Base-by-base conservation (phyloP, 441 rosid species). In the Populus hybrid region DNA sequence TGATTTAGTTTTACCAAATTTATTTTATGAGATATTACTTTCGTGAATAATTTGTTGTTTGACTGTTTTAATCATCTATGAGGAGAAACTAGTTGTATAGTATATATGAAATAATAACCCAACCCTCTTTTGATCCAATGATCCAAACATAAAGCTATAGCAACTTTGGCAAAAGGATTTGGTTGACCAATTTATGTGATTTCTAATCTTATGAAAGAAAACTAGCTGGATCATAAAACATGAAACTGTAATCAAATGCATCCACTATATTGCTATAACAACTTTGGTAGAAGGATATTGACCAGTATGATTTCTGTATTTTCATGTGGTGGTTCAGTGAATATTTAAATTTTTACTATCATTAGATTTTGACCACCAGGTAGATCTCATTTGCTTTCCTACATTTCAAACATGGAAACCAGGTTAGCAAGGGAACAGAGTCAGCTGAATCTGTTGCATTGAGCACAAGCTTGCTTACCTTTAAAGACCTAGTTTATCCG, bases 391-490 rank as follows among this genome's bases (percentile, higher is more conserved):
- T 23, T 38, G 50, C 50, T 73, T 78, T 66, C 64, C 61, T 59
- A 66, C 40, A 53, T 77, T 10, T 72, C 14, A 10, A 35, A 66
- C 40, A 57, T 74, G 79, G 74, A 72, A 77, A 77, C 89, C 90
- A 88, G 93, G 81, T 77, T 80, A 84, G 81, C 78, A 66, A 75
- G 78, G 85, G 84, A 77, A 85, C 71, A 70, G 85, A 69, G 81
- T 81, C 91, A 20, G 70, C 46, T 28, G 92, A 90, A 85, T 87
- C 85, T 16, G 75, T 77, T 61, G 82, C 89, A 68, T 71, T 91
- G 85, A 83, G 80, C 40, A 93, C 93, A 64, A 92, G 86, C 86
- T 87, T 96, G 88, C 92, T 96, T 53, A 87, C 94, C 32, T 94
- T 94, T 86, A 90, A 88, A 84, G 94, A 89, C 80, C 87, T 82